phyloP scores from a whole-genome alignment of 441 rosid species.

The Aquilaria agallochum region DNA sequence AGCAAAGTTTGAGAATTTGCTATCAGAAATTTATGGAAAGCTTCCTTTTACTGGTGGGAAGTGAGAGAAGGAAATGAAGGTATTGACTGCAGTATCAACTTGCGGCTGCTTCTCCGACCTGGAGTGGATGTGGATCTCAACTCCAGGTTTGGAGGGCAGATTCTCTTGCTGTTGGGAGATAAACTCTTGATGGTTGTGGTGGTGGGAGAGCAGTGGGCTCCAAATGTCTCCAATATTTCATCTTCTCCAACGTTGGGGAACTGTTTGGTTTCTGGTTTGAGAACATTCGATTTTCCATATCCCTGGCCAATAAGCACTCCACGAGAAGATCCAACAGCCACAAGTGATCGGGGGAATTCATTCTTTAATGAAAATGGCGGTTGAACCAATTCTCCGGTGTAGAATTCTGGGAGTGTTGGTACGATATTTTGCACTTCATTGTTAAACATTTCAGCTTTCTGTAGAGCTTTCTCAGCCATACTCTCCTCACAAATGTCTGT shows the following conservation, averaged over 20 bases:
- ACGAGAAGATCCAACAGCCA: constrained; percentile 56
- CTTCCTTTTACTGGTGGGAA: constrained; percentile 37
- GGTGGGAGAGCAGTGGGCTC: constrained; percentile 34
- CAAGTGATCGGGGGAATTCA: constrained; percentile 69
- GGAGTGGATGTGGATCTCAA: constrained; percentile 64
- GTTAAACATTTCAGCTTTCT: constrained; percentile 37
- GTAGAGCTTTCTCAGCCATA: constrained; percentile 30
- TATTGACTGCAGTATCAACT: constrained; percentile 84
- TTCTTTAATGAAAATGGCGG: constrained; percentile 56
- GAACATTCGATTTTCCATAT: constrained; percentile 40
- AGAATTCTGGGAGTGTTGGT: constrained; percentile 53
- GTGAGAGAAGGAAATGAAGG: constrained; percentile 79
- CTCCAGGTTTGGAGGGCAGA: constrained; percentile 72
- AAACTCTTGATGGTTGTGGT: constrained; percentile 40
- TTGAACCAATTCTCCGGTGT: constrained; percentile 59
- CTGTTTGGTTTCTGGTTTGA: constrained; percentile 37
- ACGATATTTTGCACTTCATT: constrained; percentile 54
- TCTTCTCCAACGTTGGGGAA: constrained; percentile 42
- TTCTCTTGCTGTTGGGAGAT: constrained; percentile 97
- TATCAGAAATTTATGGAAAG: constrained; percentile 13
- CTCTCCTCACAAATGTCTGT: constrained; percentile 46
- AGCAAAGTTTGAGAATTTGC: constrained; percentile 26
- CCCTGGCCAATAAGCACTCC: constrained; percentile 27
- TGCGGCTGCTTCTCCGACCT: constrained; percentile 63
- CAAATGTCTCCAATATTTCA: constrained; percentile 66